Conservation (phyloP, 192 early-diverging fungal genomes). For the Chytriomyces sp. region DNA sequence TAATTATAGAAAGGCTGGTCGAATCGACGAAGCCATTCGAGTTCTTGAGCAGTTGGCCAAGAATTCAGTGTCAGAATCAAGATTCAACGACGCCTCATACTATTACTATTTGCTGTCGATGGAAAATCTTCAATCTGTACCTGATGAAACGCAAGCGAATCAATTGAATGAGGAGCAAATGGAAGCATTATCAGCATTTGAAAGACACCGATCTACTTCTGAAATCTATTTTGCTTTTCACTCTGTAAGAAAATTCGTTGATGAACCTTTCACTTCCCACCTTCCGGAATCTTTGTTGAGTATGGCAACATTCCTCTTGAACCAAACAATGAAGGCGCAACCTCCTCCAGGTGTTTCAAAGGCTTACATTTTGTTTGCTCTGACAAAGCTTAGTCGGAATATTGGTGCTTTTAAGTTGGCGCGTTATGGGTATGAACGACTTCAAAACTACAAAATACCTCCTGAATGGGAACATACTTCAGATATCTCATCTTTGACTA, state of each 20-base stretch:
- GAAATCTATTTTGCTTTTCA: conserved; percentile 61
- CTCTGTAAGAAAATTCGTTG: conserved; percentile 51
- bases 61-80: conserved; percentile 52
- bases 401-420: conserved; percentile 52
- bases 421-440: conserved; percentile 48
- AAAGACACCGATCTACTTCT: conserved; percentile 35
- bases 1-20: conserved; percentile 58
- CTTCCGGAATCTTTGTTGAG: conserved; percentile 51
- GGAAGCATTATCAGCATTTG: conserved; percentile 31
- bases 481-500: conserved; percentile 49
- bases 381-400: conserved; percentile 50
- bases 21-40: conserved; percentile 52
- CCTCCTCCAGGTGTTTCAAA: conserved; percentile 53
- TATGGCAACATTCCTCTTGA: conserved; percentile 54
- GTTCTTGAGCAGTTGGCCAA: conserved; percentile 51
- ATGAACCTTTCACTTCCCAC: conserved; percentile 62
- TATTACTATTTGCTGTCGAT: conserved; percentile 50
- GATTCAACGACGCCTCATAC: conserved; percentile 58
- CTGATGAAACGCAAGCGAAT: conserved; percentile 18
- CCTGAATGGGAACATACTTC: conserved; percentile 51
- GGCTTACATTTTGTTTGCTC: conserved; percentile 45
- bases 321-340: conserved; percentile 36
- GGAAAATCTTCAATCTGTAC: conserved; percentile 48
- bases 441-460: conserved; percentile 43
- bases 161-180: conserved; percentile 36